Evolutionary conservation across 768 basidiomycete species (phyloP), one percentile per base, ranked within the genome.

Genomic region (Hemileccinum impolitum): DNA sequence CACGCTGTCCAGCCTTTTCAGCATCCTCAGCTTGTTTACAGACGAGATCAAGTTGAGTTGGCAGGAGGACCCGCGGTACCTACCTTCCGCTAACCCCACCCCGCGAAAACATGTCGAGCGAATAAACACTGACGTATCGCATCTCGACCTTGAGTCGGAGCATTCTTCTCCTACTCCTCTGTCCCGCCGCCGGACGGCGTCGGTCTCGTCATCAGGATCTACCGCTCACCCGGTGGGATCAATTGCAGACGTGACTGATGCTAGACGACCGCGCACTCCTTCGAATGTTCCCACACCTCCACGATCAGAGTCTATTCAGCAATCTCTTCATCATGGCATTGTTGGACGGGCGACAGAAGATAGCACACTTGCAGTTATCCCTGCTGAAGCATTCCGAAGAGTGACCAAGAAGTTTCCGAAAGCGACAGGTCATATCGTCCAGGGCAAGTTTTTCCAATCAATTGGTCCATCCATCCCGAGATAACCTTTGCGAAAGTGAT

Each of bases 401-500:
- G 72, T 99, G 35, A 97, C 95, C 3, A 91, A 94, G 70, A 94
- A 95, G 64, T 96, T 88, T 59, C 96, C 96, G 0, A 98, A 98
- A 61, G 94, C 96, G 3, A 90, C 94, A 32, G 94, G 94, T 4
- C 93, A 94, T 59, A 94, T 97, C 50, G 92, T 96, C 0, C 91
- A 94, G 80, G 92, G 93, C 84, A 61, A 31, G 63, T 52, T 6
- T 38, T 25, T 35, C 5, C 32, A 19, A 0, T 51, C 28, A 18
- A n/a, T 13, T 28, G 3, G 45, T n/a, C 36, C 53, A 45, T 58
- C 35, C 53, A 45, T 58, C 59, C 25, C 19, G 28, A 45, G 35
- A 42, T 59, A 42, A 53, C 45, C 11, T 45, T 43, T 13, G n/a
- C 45, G 9, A 49, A 56, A 87, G 94, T 97, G 30, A 96, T 99